Conservation (phyloP, 768 basidiomycete genomes). For the Strobilomyces confusus region DNA sequence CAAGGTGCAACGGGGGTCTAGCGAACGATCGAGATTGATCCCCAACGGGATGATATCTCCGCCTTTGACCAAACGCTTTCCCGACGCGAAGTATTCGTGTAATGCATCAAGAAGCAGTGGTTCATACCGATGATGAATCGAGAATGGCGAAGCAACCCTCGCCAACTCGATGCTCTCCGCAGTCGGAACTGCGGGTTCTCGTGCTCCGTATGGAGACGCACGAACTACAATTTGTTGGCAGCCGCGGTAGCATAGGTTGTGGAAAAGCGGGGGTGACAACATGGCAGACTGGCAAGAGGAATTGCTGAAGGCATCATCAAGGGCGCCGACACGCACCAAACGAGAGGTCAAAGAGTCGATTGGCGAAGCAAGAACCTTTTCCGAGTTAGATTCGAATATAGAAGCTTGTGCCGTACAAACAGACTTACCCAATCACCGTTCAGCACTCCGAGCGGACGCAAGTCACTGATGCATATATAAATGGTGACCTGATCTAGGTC, state of each 20-base stretch:
- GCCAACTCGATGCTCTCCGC: slow-evolving; percentile 72
- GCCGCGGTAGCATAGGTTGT: slow-evolving; percentile 43
- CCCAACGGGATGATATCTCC: slow-evolving; percentile 70
- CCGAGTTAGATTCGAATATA: background rate
- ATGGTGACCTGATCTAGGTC: slow-evolving; percentile 51
- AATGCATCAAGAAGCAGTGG: slow-evolving; percentile 56
- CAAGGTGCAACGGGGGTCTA: slow-evolving; percentile 16
- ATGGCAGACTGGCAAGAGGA: slow-evolving; percentile 34
- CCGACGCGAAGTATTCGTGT: slow-evolving; percentile 54
- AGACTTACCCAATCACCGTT: slow-evolving; percentile 73
- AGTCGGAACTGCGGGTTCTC: slow-evolving; percentile 57
- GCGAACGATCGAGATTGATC: slow-evolving; percentile 49
- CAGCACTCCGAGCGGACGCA: slow-evolving; percentile 62
- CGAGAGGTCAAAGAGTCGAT: slow-evolving; percentile 37
- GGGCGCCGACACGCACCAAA: slow-evolving; percentile 54
- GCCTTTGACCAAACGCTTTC: slow-evolving; percentile 57
- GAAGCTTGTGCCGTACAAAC: background rate
- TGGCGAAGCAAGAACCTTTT: slow-evolving; percentile 50
- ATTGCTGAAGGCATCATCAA: slow-evolving; percentile 40
- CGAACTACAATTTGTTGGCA: slow-evolving; percentile 36
- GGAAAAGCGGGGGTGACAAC: slow-evolving; percentile 47
- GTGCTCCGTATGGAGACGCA: slow-evolving; percentile 58
- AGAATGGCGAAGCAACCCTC: slow-evolving; percentile 72
- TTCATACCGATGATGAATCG: slow-evolving; percentile 63
- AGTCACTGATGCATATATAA: slow-evolving; percentile 59